Conservation (phyloP, 345 rosid genomes). For the Reutealis trisperma region DNA sequence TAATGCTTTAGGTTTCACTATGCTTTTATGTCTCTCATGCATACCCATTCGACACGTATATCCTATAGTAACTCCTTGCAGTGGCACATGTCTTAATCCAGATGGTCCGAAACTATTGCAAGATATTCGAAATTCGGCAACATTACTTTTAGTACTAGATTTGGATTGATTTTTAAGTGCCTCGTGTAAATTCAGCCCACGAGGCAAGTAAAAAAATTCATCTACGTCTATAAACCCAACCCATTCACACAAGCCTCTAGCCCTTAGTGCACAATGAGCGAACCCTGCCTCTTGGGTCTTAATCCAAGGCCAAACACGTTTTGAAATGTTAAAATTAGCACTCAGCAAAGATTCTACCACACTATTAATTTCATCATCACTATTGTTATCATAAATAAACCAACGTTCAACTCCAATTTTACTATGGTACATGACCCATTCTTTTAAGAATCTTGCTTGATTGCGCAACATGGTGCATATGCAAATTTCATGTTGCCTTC, state of each 20-base stretch:
- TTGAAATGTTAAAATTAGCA: slow-evolving; percentile 43
- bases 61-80: slow-evolving; percentile 57
- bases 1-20: slow-evolving; percentile 70
- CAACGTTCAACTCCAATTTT: slow-evolving; percentile 68
- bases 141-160: not conserved
- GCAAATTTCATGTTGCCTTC: slow-evolving; percentile 54
- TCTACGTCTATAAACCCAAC: slow-evolving; percentile 85
- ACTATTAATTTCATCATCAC: slow-evolving; percentile 53
- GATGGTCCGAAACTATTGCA: slow-evolving; percentile 86
- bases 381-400: slow-evolving; percentile 85
- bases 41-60: slow-evolving; percentile 63
- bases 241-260: slow-evolving; percentile 65
- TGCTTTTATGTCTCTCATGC: slow-evolving; percentile 91
- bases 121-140: slow-evolving; percentile 57
- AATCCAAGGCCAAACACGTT: slow-evolving; percentile 87
- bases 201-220: slow-evolving; percentile 61
- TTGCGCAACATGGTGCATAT: slow-evolving; percentile 82
- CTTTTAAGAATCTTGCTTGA: slow-evolving; percentile 61
- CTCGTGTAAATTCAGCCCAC: slow-evolving; percentile 34
- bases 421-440: slow-evolving; percentile 85
- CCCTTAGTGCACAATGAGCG: slow-evolving; percentile 77
- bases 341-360: slow-evolving; percentile 39
- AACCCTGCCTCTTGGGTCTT: slow-evolving; percentile 91
- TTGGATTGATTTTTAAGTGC: slow-evolving; percentile 37
- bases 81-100: slow-evolving; percentile 45